Conservation (phyloP, 2,329 filamentous ascomycete genomes). For the Colletotrichum magnum region DNA sequence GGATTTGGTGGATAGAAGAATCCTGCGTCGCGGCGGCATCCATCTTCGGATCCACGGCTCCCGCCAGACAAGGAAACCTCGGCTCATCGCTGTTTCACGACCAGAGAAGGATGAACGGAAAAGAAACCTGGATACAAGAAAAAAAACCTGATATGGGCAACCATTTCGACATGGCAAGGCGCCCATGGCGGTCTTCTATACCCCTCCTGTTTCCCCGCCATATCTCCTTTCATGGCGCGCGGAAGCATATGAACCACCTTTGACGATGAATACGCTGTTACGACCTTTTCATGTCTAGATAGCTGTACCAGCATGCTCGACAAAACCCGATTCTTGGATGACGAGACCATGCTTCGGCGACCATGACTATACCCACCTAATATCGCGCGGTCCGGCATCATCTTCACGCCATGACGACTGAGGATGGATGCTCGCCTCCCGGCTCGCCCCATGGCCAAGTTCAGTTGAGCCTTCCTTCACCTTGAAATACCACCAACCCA, state of each 20-base stretch:
- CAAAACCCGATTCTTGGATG: constrained; percentile 41
- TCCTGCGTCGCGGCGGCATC: constrained; percentile 42
- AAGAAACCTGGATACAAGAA: constrained; percentile 58
- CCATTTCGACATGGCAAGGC: constrained; percentile 54
- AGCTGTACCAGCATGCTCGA: constrained; percentile 53
- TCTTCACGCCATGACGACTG: constrained; percentile 24
- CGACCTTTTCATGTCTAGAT: constrained; percentile 62
- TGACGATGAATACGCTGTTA: constrained; percentile 63
- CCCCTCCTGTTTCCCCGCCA: constrained; percentile 43
- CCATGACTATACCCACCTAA: constrained; percentile 58
- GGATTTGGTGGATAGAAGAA: constrained; percentile 54
- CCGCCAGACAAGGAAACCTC: constrained; percentile 37
- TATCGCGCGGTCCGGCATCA: constrained; percentile 42
- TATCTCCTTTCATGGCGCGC: constrained; percentile 38
- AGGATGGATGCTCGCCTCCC: constrained; percentile 6
- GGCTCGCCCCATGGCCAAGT: constrained; percentile 16
- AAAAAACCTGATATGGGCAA: constrained; percentile 58
- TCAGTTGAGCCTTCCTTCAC: constrained; percentile 23
- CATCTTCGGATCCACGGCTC: constrained; percentile 31
- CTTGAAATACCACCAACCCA: constrained; percentile 19
- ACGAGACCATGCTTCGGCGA: constrained; percentile 50
- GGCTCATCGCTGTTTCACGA: constrained; percentile 47
- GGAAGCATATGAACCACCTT: constrained; percentile 45
- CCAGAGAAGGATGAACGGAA: constrained; percentile 53
- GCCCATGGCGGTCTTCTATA: constrained; percentile 48